Conservation (phyloP, 2,329 filamentous ascomycete species). For the Harringtonia lauricola region DNA sequence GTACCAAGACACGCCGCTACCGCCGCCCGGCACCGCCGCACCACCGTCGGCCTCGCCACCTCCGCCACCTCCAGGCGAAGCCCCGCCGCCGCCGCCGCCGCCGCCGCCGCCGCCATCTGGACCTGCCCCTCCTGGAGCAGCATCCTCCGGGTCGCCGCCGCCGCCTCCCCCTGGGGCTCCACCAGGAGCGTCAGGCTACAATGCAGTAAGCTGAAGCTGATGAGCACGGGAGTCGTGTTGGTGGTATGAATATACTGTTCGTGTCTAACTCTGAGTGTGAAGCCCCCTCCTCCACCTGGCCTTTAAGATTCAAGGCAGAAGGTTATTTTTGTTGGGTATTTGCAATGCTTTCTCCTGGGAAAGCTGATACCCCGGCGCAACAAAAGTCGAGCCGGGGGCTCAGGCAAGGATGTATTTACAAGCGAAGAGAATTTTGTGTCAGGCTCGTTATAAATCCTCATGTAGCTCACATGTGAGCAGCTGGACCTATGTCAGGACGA, state of each 20-base stretch:
- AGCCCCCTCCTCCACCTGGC: slow-evolving; percentile 4
- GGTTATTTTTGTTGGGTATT: not conserved
- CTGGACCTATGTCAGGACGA: too few species aligned
- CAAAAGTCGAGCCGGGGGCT: too few species aligned
- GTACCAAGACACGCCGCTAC: slow-evolving; percentile 23
- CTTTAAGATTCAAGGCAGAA: not conserved
- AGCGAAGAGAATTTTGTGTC: too few species aligned
- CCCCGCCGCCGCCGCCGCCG: slow-evolving; percentile 45
- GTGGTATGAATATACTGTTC: not conserved
- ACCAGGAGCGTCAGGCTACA: slow-evolving; percentile 46
- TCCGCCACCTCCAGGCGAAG: slow-evolving; percentile 22
- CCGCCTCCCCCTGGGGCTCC: slow-evolving; percentile 41
- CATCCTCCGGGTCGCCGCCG: slow-evolving; percentile 39
- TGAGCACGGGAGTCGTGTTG: not conserved
- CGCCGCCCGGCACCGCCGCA: slow-evolving; percentile 3
- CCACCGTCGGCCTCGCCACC: not conserved
- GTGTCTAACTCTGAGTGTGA: too few species aligned
- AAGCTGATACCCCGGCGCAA: too few species aligned
- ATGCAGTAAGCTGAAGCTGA: slow-evolving; percentile 55
- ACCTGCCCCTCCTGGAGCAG: slow-evolving; percentile 24
- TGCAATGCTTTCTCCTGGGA: too few species aligned
- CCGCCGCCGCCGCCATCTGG: slow-evolving; percentile 41
- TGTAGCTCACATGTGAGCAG: too few species aligned
- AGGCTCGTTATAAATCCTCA: too few species aligned
- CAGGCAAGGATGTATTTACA: too few species aligned